Percentiles rank a stretch among this genome's conserved stretches.
Evolutionary conservation across 306 rosid species (phyloP).

Genomic region (Pterocarpus santalinus): DNA sequence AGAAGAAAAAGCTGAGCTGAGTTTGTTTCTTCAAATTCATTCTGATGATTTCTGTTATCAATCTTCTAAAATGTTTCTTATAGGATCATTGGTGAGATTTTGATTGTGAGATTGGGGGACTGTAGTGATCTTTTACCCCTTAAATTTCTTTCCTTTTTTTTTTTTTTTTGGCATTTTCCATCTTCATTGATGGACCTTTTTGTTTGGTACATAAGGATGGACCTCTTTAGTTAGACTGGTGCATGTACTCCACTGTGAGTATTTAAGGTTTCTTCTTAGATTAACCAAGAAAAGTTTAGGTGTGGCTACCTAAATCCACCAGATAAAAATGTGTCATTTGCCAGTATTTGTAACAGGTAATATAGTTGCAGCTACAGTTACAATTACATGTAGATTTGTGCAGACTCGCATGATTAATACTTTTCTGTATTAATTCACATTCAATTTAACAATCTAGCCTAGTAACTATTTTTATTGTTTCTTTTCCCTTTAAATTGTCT

Average conservation of each 20-base stretch:
- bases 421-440: neutral
- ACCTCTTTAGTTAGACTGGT: slow-evolving; percentile 13
- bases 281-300: slow-evolving; percentile 24
- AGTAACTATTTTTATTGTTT: neutral
- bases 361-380: slow-evolving; percentile 7
- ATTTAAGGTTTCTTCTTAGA: slow-evolving; percentile 29
- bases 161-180: slow-evolving; percentile 39
- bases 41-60: slow-evolving; percentile 24
- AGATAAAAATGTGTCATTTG: neutral
- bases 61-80: slow-evolving; percentile 34
- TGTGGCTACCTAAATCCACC: neutral
- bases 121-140: slow-evolving; percentile 33
- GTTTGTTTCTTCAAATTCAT: slow-evolving; percentile 34
- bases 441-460: neutral
- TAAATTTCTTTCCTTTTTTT: slow-evolving; percentile 2
- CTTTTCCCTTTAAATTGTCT: neutral
- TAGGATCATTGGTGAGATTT: slow-evolving; percentile 49
- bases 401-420: neutral
- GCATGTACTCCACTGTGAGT: neutral
- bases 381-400: neutral
- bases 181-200: slow-evolving; percentile 41
- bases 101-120: slow-evolving; percentile 47
- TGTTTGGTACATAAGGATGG: slow-evolving; percentile 45
- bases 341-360: slow-evolving; percentile 24
- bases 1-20: slow-evolving; percentile 81